Percentiles rank a stretch among this genome's conserved stretches.
phyloP scores from a whole-genome alignment of 305 asterid genomes.

The Solanum hybrid region DNA sequence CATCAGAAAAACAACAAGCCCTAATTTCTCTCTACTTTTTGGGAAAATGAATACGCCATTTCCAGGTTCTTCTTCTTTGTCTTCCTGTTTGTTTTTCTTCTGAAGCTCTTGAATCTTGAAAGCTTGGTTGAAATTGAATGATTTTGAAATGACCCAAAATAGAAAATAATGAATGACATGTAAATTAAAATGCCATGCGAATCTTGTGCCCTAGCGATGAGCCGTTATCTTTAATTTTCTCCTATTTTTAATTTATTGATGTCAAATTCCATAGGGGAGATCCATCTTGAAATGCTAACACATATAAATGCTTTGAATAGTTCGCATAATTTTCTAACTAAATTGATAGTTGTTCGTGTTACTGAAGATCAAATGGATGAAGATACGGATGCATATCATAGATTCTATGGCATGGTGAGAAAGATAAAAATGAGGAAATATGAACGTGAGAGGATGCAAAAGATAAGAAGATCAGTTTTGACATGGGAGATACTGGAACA shows the following conservation, averaged over 20 bases:
- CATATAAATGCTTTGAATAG: neutral
- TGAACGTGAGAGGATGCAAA: neutral
- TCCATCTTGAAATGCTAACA: neutral
- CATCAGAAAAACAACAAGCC: neutral
- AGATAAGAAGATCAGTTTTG: neutral
- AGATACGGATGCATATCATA: neutral
- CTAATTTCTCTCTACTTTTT: neutral
- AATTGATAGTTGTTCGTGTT: neutral
- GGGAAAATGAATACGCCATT: neutral
- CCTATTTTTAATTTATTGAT: neutral
- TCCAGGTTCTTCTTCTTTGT: neutral
- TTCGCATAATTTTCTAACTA: neutral
- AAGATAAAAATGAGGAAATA: neutral
- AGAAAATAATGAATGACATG: neutral
- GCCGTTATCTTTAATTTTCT: neutral
- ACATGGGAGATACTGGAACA: constrained; percentile 60
- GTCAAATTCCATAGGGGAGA: neutral
- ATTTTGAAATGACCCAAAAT: neutral
- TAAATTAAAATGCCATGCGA: neutral
- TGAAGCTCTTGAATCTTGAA: neutral
- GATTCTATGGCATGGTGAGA: neutral
- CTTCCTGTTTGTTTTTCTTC: neutral
- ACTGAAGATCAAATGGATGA: neutral
- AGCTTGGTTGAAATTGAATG: neutral
- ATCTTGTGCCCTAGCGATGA: neutral